Base-by-base conservation (phyloP, 2,329 filamentous ascomycete species). In the Hymenoscyphus linearis region DNA sequence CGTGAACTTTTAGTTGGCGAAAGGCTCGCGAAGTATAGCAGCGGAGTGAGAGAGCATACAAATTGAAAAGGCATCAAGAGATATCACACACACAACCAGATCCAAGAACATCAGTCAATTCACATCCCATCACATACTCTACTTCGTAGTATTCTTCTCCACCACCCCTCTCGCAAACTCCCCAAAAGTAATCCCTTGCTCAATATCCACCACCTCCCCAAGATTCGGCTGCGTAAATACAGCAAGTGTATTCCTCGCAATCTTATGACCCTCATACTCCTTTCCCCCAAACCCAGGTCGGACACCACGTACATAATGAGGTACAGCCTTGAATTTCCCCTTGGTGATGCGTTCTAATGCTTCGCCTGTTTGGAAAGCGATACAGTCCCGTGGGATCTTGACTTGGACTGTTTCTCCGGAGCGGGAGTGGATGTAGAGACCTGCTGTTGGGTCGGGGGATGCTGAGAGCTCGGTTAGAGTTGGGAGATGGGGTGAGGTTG, bases 161-260 rank as follows among this genome's bases (percentile, higher is more conserved):
- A 74, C 71, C 22, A 74, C 67, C 1, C 72, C 71, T 54, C 71
- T 69, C 31, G 89, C 89, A 78, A 93, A 91, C 70, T 88, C 83
- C 25, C 88, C 90, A 81, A 93, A 93, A 44, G 84, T 88, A 60
- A 86, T 79, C 40, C 83, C 81, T 68, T 85, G 80, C 72, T 83
- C 79, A 61, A 84, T 81, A 71, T 93, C 90, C 14, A 93, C 88
- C 76, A 85, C 82, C 68, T 93, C 90, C 68, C 84, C 89, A 63
- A 98, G 75, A 77, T 97, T 96, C 26, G 95, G 95, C 81, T 99
- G 95, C 62, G 93, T 99, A 72, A 98, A 99, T 10, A 98, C 92
- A 0, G 95, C 95, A 67, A 99, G 76, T 10, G 95, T 99, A 76
- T 98, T 98, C 62, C 89, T 79, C 31, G 89, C 89, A 62, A 93